A percentile compares a stretch with the other conserved stretches of the same genome.
phyloP scores from a whole-genome alignment of 2,329 filamentous ascomycete species.

The Metarhizium robertsii region DNA sequence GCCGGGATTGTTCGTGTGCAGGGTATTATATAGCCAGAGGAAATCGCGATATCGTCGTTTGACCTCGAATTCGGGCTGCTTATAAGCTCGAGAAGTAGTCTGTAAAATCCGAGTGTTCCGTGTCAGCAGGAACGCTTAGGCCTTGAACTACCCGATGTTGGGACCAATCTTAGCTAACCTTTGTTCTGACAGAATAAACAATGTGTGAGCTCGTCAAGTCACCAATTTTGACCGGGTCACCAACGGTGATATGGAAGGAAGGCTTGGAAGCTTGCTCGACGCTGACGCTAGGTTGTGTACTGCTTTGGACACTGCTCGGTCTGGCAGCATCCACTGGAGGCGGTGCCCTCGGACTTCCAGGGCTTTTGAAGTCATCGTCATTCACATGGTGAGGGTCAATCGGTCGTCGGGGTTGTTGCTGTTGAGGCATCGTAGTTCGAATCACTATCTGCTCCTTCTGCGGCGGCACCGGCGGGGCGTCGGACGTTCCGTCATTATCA shows the following conservation, averaged over 20 bases:
- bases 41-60: conserved; percentile 94
- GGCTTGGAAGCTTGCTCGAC: conserved; percentile 92
- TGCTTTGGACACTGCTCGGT: conserved; percentile 40
- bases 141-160: not conserved
- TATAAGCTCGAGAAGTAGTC: conserved; percentile 95
- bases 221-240: conserved; percentile 95
- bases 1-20: conserved; percentile 91
- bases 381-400: conserved; percentile 58
- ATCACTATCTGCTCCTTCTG: conserved; percentile 57
- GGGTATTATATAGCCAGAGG: conserved; percentile 90
- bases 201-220: conserved; percentile 96
- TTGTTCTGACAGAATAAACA: conserved; percentile 91
- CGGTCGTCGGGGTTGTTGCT: conserved; percentile 33
- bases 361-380: conserved; percentile 55
- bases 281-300: conserved; percentile 68
- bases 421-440: conserved; percentile 44
- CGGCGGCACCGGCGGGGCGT: conserved; percentile 59
- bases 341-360: conserved; percentile 50
- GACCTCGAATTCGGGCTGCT: conserved; percentile 84
- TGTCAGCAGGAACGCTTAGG: not conserved
- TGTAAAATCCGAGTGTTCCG: conserved; percentile 23
- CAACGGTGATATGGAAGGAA: conserved; percentile 80
- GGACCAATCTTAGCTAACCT: conserved; percentile 40
- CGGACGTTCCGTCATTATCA: conserved; percentile 25
- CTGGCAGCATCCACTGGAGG: conserved; percentile 52